phyloP scores from a whole-genome alignment of 371 early-diverging fungal genomes.

The Mortierella sp. region DNA sequence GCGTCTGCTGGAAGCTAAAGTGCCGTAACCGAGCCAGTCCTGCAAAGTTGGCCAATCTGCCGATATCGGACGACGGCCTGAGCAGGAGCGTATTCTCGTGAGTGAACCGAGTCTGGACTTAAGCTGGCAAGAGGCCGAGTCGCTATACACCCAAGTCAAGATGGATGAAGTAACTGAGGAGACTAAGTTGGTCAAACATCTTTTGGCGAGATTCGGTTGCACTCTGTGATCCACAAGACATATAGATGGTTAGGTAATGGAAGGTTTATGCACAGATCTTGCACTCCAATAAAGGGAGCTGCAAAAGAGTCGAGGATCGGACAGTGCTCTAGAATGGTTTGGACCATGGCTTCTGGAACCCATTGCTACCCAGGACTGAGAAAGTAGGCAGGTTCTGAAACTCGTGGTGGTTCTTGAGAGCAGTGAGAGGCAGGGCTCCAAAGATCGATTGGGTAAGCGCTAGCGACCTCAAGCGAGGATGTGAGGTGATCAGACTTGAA shows the following conservation, averaged over 20 bases:
- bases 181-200: neutral
- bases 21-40: neutral
- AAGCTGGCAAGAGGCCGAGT: neutral
- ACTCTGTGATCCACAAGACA: neutral
- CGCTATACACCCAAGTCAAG: neutral
- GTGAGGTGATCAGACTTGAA: neutral
- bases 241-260: neutral
- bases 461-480: neutral
- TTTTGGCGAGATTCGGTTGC: neutral
- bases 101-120: neutral
- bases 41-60: neutral
- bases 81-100: neutral
- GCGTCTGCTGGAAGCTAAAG: neutral
- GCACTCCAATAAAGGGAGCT: neutral
- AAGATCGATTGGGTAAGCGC: neutral
- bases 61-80: neutral
- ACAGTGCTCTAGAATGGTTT: neutral
- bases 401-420: neutral
- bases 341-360: neutral
- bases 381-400: neutral
- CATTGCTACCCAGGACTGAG: neutral
- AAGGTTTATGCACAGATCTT: neutral
- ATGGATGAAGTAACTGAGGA: neutral
- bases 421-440: neutral
- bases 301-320: neutral